A percentile compares a stretch with the other conserved stretches of the same genome.
Conservation (phyloP, 2,329 filamentous ascomycete species). For the Colletotrichum chrysophilum region DNA sequence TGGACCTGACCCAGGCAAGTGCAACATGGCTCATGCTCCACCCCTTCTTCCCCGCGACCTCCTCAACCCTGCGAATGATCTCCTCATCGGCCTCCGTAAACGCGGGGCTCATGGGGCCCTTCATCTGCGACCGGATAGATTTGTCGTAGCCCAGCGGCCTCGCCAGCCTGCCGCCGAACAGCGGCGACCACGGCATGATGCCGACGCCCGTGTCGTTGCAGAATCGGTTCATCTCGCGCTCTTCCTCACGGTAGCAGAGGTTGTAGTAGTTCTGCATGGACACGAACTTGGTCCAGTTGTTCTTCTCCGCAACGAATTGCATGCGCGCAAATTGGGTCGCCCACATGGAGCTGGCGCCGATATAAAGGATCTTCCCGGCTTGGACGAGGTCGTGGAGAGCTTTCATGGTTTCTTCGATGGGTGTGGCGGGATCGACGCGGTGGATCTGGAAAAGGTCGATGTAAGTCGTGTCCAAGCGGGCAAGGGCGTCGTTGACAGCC, state of each 20-base stretch:
- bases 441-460: slow-evolving; percentile 67
- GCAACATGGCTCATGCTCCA: slow-evolving; percentile 20
- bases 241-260: slow-evolving; percentile 64
- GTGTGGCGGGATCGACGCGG: slow-evolving; percentile 57
- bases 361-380: slow-evolving; percentile 54
- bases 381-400: slow-evolving; percentile 64
- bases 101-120: neutral
- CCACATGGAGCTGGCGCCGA: slow-evolving; percentile 21
- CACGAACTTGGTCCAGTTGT: slow-evolving; percentile 62
- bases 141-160: neutral
- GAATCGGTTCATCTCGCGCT: slow-evolving; percentile 46
- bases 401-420: slow-evolving; percentile 64
- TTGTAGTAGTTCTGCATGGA: slow-evolving; percentile 64
- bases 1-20: slow-evolving; percentile 10
- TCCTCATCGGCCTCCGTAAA: neutral
- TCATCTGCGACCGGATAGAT: neutral
- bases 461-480: slow-evolving; percentile 45
- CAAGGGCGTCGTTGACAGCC: slow-evolving; percentile 50
- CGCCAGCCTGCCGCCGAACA: slow-evolving; percentile 5
- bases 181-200: slow-evolving; percentile 25
- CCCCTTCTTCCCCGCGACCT: slow-evolving; percentile 15
- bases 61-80: slow-evolving; percentile 15
- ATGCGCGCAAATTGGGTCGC: slow-evolving; percentile 32
- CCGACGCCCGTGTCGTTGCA: slow-evolving; percentile 46
- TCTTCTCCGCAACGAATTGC: slow-evolving; percentile 55